Evolutionary conservation across 768 basidiomycete genomes (phyloP).

Genomic region (Chalciporus pseudorubinellus): DNA sequence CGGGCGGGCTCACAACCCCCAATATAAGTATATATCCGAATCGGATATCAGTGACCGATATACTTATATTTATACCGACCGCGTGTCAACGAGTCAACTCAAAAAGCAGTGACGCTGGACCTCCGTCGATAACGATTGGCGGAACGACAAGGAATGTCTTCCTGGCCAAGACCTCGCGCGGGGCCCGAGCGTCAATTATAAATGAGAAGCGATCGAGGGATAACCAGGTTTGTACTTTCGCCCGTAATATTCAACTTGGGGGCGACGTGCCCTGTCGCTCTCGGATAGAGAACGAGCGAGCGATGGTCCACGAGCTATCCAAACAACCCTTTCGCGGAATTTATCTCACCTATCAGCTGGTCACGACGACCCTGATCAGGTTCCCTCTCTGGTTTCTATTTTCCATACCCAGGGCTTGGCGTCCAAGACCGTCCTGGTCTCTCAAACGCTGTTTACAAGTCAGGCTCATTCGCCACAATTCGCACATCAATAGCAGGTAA

Average conservation of each 20-base stretch:
- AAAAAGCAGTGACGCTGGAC: background rate
- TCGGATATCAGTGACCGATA: background rate
- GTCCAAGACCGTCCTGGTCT: constrained; percentile 5
- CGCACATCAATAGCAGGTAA: constrained; percentile 9
- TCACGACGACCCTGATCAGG: constrained; percentile 8
- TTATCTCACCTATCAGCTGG: constrained; percentile 10
- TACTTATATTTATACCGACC: constrained; percentile 1
- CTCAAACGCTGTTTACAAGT: constrained; percentile 1
- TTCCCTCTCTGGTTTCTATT: constrained; percentile 12
- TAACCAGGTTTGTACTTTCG: background rate
- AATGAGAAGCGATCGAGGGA: too few species aligned
- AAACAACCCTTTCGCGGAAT: constrained; percentile 10
- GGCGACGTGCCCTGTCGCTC: constrained; percentile 1
- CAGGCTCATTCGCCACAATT: constrained; percentile 8
- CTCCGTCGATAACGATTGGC: too few species aligned
- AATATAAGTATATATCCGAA: background rate
- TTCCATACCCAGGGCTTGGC: constrained; percentile 11
- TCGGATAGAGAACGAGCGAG: constrained; percentile 1
- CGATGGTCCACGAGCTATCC: constrained; percentile 10
- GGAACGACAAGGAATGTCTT: too few species aligned
- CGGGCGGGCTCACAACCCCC: background rate
- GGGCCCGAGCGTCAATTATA: too few species aligned
- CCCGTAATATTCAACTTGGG: constrained; percentile 6
- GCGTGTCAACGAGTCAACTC: background rate
- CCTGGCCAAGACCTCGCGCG: too few species aligned